Percentiles rank a stretch among this genome's conserved stretches.
Conservation (phyloP, 805 yeast genomes). For the Kuraishia ogatae region DNA sequence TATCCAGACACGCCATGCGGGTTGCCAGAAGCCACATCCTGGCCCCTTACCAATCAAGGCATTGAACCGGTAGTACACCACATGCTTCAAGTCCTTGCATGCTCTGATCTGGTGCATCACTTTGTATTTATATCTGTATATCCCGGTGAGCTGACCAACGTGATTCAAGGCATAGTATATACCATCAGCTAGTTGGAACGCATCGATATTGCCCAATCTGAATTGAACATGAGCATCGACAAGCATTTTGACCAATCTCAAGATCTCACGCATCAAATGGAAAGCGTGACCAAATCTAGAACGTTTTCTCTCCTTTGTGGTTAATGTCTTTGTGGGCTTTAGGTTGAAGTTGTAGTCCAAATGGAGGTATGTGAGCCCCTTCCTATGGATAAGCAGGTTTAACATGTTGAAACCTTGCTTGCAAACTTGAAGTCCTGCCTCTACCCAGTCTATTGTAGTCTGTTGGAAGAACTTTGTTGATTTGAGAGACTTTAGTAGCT, state of each 20-base stretch:
- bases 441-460: slow-evolving; percentile 95
- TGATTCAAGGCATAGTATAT: slow-evolving; percentile 85
- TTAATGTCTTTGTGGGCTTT: slow-evolving; percentile 92
- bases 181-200: slow-evolving; percentile 93
- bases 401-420: slow-evolving; percentile 93
- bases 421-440: slow-evolving; percentile 92
- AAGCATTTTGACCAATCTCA: slow-evolving; percentile 72
- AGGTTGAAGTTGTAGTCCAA: slow-evolving; percentile 91
- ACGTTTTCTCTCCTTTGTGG: slow-evolving; percentile 92
- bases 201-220: slow-evolving; percentile 83
- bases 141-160: slow-evolving; percentile 92
- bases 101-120: slow-evolving; percentile 98
- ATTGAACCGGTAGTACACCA: slow-evolving; percentile 80
- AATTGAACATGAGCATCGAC: slow-evolving; percentile 94
- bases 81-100: slow-evolving; percentile 91
- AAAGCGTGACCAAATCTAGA: slow-evolving; percentile 96
- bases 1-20: slow-evolving; percentile 97
- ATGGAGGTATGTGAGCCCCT: slow-evolving; percentile 87
- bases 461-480: slow-evolving; percentile 85
- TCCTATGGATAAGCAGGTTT: slow-evolving; percentile 78
- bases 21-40: slow-evolving; percentile 99
- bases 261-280: slow-evolving; percentile 84
- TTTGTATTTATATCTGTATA: slow-evolving; percentile 91
- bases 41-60: slow-evolving; percentile 92
- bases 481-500: slow-evolving; percentile 56